Conservation (phyloP, 805 yeast species). For the Saturnispora gosingensis region DNA sequence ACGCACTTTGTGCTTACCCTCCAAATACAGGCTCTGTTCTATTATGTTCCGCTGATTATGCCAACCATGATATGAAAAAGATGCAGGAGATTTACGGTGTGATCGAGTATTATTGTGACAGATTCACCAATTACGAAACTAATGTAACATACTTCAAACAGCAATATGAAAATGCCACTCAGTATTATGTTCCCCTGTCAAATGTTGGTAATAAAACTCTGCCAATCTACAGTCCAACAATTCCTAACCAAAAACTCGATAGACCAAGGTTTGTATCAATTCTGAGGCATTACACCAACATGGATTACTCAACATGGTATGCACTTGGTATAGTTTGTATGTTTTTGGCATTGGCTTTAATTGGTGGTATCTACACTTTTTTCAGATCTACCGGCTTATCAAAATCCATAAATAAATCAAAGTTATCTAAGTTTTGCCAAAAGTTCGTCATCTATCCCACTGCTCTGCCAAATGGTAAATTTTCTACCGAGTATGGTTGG, state of each 20-base stretch:
- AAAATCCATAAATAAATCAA: too few relatives aligned
- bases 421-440: too few relatives aligned
- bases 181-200: slow-evolving; percentile 6
- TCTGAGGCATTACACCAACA: background rate
- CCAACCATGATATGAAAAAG: slow-evolving; percentile 1
- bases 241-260: background rate
- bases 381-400: too few relatives aligned
- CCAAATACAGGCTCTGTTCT: slow-evolving; percentile 15
- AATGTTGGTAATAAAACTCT: background rate
- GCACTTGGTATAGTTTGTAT: slow-evolving; percentile 30
- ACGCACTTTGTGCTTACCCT: slow-evolving; percentile 13
- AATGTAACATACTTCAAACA: background rate
- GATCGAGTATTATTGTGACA: background rate
- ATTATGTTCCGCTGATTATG: slow-evolving; percentile 8
- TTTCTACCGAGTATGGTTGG: slow-evolving; percentile 13
- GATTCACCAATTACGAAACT: background rate
- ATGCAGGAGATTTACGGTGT: background rate
- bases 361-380: slow-evolving; percentile 29
- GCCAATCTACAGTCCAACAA: background rate
- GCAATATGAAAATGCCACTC: slow-evolving; percentile 26
- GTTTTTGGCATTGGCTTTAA: slow-evolving; percentile 32
- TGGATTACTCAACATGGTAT: slow-evolving; percentile 16
- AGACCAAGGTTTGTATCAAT: background rate
- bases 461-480: too few relatives aligned
- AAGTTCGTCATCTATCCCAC: too few relatives aligned